These are phyloP conservation scores for Aspergillus saccharolyticus DNA, from an alignment of 495 filamentous ascomycete species.

Conservation along the genomic window DNA sequence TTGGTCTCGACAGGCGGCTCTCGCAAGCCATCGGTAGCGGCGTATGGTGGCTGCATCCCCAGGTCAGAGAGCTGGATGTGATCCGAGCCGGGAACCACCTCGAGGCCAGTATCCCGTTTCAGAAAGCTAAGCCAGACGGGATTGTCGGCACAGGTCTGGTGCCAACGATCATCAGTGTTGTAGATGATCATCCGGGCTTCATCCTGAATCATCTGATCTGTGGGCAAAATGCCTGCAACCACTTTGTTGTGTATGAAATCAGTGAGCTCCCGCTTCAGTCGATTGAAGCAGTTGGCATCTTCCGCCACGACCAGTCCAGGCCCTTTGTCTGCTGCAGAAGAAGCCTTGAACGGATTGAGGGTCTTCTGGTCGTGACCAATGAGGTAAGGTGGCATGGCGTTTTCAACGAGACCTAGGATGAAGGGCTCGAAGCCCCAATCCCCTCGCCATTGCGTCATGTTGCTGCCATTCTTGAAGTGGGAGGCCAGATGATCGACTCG, in stretches of 20 bases:
- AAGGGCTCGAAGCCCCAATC: constrained; percentile 73
- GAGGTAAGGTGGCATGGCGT: constrained; percentile 61
- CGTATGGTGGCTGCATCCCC: constrained; percentile 40
- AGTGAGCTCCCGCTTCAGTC: constrained; percentile 56
- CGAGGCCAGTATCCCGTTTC: constrained; percentile 59
- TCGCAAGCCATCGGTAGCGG: constrained; percentile 27
- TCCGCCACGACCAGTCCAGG: constrained; percentile 25
- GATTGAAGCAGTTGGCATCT: constrained; percentile 41
- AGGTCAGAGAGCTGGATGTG: constrained; percentile 33
- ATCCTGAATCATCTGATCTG: constrained; percentile 57
- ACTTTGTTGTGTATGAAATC: constrained; percentile 49
- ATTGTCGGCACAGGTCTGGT: constrained; percentile 68
- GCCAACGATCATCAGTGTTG: constrained; percentile 62
- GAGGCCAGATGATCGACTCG: constrained; percentile 67
- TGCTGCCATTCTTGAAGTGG: constrained; percentile 67
- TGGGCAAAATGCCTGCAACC: constrained; percentile 47
- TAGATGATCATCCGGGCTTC: constrained; percentile 62
- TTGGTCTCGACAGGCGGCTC: constrained; percentile 30
- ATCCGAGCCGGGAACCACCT: constrained; percentile 28
- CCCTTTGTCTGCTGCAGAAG: constrained; percentile 16
- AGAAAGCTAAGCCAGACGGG: constrained; percentile 58
- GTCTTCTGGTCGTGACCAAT: constrained; percentile 39
- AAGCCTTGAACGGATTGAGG: constrained; percentile 34
- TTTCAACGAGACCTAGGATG: constrained; percentile 64
- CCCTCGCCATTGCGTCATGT: constrained; percentile 74